Evolutionary conservation across 768 basidiomycete species (phyloP).

Genomic region (Amanita brunnescens): DNA sequence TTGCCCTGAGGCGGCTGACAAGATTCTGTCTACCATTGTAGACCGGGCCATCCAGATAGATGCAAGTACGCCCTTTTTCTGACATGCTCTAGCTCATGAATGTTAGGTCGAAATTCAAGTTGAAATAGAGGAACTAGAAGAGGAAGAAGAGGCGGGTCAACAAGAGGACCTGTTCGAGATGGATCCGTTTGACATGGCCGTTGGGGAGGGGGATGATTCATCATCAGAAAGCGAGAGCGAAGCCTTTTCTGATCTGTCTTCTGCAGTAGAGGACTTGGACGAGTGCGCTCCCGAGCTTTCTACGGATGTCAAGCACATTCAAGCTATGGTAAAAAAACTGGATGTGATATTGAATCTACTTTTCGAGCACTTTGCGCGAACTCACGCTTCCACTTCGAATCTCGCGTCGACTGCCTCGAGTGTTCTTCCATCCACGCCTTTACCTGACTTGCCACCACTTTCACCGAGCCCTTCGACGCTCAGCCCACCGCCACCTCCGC

Average conservation of each 20-base stretch:
- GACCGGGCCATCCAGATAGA: conserved; percentile 96
- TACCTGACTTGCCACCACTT: conserved; percentile 29
- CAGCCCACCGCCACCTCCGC: not conserved
- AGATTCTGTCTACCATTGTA: conserved; percentile 77
- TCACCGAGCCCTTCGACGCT: conserved; percentile 7
- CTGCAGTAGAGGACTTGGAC: conserved; percentile 49
- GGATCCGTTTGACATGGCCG: conserved; percentile 79
- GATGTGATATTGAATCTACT: conserved; percentile 80
- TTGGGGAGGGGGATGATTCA: conserved; percentile 68
- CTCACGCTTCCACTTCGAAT: conserved; percentile 18
- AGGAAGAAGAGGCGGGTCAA: conserved; percentile 45
- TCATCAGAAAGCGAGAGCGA: conserved; percentile 47
- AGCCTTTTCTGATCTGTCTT: conserved; percentile 67
- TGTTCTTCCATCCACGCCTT: conserved; percentile 17
- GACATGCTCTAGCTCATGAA: not conserved
- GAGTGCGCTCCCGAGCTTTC: conserved; percentile 31
- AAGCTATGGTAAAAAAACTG: conserved; percentile 86
- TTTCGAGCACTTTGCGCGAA: conserved; percentile 74
- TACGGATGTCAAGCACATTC: conserved; percentile 58
- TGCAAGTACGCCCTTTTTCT: conserved; percentile 37
- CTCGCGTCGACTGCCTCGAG: conserved; percentile 8
- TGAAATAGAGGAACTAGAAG: conserved; percentile 88
- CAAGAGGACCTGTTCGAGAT: conserved; percentile 55
- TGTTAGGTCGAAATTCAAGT: conserved; percentile 90
- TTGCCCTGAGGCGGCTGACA: conserved; percentile 80